Evolutionary conservation across 805 yeast genomes (phyloP), one percentile per base, ranked within the genome.

Genomic region (Candida wancherniae): DNA sequence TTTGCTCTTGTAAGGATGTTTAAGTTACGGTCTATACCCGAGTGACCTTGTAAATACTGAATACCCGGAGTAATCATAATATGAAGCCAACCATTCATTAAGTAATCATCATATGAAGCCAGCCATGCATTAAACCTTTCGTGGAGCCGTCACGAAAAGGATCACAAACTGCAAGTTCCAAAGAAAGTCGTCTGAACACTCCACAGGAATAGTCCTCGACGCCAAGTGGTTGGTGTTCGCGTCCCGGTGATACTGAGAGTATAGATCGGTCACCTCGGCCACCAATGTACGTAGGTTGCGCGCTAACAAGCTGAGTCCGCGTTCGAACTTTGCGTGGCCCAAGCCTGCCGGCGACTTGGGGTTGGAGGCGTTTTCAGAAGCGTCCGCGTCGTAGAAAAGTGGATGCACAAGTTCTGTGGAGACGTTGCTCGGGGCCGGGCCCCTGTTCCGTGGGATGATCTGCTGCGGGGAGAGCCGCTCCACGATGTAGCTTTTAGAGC

Each of bases 131-230:
- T n/a, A 10, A 15, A 19, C 23, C 23, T 19, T 15, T 6, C 11
- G 8, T 5, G 34, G 25, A 2, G 56, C 57, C 1, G 68, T 62
- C 22, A 63, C 38, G 38, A 52, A 61, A 23, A 65, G 44, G 9
- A 58, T 33, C 15, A 64, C 29, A 31, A 57, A 65, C 36, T 65
- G 58, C 15, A 65, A 37, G 27, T 51, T 61, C 71, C 71, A 65
- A 34, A 63, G 43, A 25, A 63, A 53, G 35, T 63, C 62, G 40
- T 64, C 71, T 11, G 53, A 29, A 31, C 67, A 60, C 26, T 64
- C 69, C 6, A 51, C 38, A 2, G 70, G 69, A 9, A 63, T 48
- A 22, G 46, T 49, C 18, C 31, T 29, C 6, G 47, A 40, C 11
- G 38, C 16, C 13, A 29, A 35, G 17, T 33, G 24, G 11, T 22